Evolutionary conservation across 2,329 filamentous ascomycete genomes (phyloP).

Genomic region (Epichloe sylvatica): DNA sequence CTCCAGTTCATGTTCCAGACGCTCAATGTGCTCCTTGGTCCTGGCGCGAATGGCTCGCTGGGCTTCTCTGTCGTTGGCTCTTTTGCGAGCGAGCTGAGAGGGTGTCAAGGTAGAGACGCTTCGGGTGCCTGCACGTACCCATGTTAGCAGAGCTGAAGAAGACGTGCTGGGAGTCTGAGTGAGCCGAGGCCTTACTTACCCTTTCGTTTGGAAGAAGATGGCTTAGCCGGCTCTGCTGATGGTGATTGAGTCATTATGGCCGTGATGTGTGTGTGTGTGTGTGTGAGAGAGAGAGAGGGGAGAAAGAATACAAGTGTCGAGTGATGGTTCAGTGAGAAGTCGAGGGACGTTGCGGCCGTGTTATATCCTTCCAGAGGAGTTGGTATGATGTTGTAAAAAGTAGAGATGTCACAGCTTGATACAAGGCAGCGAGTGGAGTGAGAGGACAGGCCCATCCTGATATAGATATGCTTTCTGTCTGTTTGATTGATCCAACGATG

Average conservation of each 20-base stretch:
- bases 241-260: constrained; percentile 26
- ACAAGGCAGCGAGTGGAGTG: not conserved
- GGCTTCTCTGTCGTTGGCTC: constrained; percentile 82
- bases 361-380: not conserved
- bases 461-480: constrained; percentile 1
- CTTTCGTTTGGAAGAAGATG: constrained; percentile 28
- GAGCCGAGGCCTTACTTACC: constrained; percentile 25
- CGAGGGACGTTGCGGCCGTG: not conserved
- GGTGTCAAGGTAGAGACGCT: constrained; percentile 80
- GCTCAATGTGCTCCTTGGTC: constrained; percentile 75
- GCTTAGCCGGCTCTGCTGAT: constrained; percentile 29
- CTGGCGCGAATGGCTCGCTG: constrained; percentile 77
- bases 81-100: constrained; percentile 77
- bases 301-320: not conserved
- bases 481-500: constrained; percentile 1
- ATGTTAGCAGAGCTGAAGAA: not conserved
- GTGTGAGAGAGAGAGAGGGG: not conserved
- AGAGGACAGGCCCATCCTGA: constrained; percentile 5
- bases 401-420: not conserved
- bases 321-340: not conserved
- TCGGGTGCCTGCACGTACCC: constrained; percentile 39
- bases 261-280: constrained; percentile 4
- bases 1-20: constrained; percentile 58
- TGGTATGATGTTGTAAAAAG: not conserved
- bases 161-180: not conserved